phyloP scores from a whole-genome alignment of 805 yeast species.

The Geotrichum ghanense region DNA sequence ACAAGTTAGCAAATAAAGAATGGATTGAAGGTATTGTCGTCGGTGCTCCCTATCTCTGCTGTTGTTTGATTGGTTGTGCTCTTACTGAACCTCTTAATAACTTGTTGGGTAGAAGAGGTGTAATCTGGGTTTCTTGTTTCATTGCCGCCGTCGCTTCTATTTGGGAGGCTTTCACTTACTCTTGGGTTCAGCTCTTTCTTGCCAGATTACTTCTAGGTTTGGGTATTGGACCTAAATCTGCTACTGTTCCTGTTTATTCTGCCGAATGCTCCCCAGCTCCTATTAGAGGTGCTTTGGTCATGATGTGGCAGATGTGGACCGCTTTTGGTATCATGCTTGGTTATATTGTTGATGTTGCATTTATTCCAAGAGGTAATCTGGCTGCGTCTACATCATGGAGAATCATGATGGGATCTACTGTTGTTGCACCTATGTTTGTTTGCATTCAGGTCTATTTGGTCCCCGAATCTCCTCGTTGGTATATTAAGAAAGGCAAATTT shows the following conservation, averaged over 20 bases:
- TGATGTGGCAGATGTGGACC: conserved; percentile 69
- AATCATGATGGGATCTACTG: conserved; percentile 53
- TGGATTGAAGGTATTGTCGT: conserved; percentile 50
- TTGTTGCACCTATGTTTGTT: conserved; percentile 46
- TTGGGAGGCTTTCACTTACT: conserved; percentile 53
- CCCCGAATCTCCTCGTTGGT: conserved; percentile 67
- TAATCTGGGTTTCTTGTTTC: conserved; percentile 45
- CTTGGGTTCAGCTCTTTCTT: conserved; percentile 49
- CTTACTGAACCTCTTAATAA: conserved; percentile 41
- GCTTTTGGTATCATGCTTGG: conserved; percentile 66
- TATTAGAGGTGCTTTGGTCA: conserved; percentile 53
- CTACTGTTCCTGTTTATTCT: conserved; percentile 57
- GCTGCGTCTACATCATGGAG: conserved; percentile 39
- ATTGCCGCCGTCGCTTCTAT: conserved; percentile 49
- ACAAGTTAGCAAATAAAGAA: conserved; percentile 15
- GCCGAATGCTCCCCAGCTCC: conserved; percentile 51
- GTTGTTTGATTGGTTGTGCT: conserved; percentile 46
- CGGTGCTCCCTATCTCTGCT: conserved; percentile 55
- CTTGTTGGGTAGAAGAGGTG: conserved; percentile 46
- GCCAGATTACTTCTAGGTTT: conserved; percentile 50
- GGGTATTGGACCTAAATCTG: conserved; percentile 56
- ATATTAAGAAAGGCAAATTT: conserved; percentile 41
- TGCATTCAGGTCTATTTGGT: conserved; percentile 41
- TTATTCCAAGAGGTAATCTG: conserved; percentile 34
- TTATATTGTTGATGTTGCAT: conserved; percentile 46